Percentiles rank a stretch among this genome's conserved stretches.
These are phyloP conservation scores for Elongisporangium anandrum DNA, from an alignment of 352 stramenopile genomes.

Conservation along the genomic window DNA sequence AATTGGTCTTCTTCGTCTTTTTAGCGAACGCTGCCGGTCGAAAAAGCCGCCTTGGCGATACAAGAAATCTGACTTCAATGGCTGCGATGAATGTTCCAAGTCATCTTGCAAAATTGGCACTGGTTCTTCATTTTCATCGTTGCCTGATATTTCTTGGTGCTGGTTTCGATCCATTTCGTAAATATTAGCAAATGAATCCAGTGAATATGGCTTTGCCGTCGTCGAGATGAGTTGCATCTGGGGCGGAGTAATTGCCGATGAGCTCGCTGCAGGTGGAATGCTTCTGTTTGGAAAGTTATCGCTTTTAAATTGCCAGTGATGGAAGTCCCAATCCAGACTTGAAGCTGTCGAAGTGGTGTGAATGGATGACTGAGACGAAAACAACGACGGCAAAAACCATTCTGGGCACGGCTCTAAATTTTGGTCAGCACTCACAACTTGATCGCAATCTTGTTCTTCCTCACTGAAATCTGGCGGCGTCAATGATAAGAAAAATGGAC, in stretches of 20 bases:
- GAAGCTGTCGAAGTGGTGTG: constrained; percentile 45
- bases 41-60: constrained; percentile 81
- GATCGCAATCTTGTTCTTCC: constrained; percentile 8
- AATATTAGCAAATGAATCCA: constrained; percentile 59
- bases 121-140: constrained; percentile 36
- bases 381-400: constrained; percentile 73
- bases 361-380: constrained; percentile 62
- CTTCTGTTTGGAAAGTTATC: constrained; percentile 3
- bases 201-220: constrained; percentile 44
- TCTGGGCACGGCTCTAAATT: constrained; percentile 12
- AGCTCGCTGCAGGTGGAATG: constrained; percentile 11
- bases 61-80: constrained; percentile 55
- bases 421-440: background rate
- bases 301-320: constrained; percentile 37
- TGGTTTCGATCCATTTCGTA: constrained; percentile 22
- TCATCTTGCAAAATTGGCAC: constrained; percentile 55
- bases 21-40: constrained; percentile 60
- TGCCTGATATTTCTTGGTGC: constrained; percentile 5
- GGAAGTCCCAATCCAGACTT: constrained; percentile 78
- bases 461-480: constrained; percentile 8
- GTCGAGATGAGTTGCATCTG: constrained; percentile 8
- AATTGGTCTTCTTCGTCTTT: constrained; percentile 48
- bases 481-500: constrained; percentile 57
- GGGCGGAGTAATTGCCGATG: constrained; percentile 3
- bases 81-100: background rate